These are phyloP conservation scores for Penicillium crystallinum DNA, from an alignment of 495 filamentous ascomycete species.

Conservation along the genomic window DNA sequence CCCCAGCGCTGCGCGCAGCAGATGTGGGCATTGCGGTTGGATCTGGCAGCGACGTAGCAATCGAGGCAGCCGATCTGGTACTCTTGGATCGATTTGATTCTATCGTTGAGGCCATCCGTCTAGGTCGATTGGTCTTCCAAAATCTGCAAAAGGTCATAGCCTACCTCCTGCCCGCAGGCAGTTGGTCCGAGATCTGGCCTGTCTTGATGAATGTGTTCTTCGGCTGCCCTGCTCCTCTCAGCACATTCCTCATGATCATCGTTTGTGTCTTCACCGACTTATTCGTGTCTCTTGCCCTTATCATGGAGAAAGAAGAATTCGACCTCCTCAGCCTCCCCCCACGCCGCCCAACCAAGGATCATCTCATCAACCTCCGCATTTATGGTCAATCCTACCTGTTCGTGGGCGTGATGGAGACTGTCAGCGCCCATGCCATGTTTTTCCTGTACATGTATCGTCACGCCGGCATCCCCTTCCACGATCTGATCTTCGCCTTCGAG, in stretches of 20 bases:
- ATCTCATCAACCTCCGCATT: constrained; percentile 48
- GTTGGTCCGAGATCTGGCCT: constrained; percentile 71
- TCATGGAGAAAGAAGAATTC: constrained; percentile 66
- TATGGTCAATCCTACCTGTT: constrained; percentile 50
- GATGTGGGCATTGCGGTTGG: constrained; percentile 67
- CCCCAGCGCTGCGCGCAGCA: constrained; percentile 58
- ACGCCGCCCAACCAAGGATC: constrained; percentile 56
- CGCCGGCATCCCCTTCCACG: constrained; percentile 39
- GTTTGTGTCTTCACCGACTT: constrained; percentile 65
- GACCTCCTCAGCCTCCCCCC: constrained; percentile 62
- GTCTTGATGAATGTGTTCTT: constrained; percentile 68
- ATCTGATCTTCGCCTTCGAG: constrained; percentile 45
- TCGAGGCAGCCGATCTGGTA: constrained; percentile 86
- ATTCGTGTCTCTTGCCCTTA: constrained; percentile 55
- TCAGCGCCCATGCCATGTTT: constrained; percentile 47
- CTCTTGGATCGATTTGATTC: constrained; percentile 67
- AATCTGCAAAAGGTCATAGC: constrained; percentile 58
- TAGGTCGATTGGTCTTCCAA: constrained; percentile 50
- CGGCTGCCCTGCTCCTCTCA: constrained; percentile 62
- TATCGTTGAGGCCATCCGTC: constrained; percentile 61
- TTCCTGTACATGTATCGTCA: constrained; percentile 46
- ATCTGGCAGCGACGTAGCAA: constrained; percentile 52
- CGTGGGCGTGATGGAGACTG: constrained; percentile 44
- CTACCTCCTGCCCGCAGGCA: constrained; percentile 60
- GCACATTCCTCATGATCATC: constrained; percentile 67